Base-by-base conservation (phyloP, 1,139 yeast species). In the Pichia sp. region DNA sequence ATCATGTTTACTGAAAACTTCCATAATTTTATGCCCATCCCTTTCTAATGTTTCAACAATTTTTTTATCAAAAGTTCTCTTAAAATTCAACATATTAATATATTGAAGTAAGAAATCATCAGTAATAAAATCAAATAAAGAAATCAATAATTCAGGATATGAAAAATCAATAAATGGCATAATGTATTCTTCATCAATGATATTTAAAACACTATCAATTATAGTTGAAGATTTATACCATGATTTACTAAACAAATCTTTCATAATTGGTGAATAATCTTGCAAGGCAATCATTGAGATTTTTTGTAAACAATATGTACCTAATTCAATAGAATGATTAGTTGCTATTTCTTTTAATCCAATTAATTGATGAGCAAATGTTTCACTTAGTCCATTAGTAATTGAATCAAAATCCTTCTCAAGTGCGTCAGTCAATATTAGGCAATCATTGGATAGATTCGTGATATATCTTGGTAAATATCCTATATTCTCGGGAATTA, bases 11-110 rank as follows among this genome's bases (percentile, higher is more conserved):
- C 51, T 47, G 30, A 48, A 39, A 20, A 42, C 34, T 20, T 45
- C 43, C 47, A 48, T 72, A 38, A 89, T 72, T 16, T 73, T 66
- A 40, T 80, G 78, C 35, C 84, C 80, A 66, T 92, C 97, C 41
- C 80, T 65, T 40, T 72, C 69, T 16, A 83, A 71, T 51, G 71
- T 68, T 45, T 86, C 81, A 60, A 78, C 75, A 55, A 83, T 72
- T 61, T 82, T 78, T 48, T 71, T 71, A 30, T 72, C 75, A 45
- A 69, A 71, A 40, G 50, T 47, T 37, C 73, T 60, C 26, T 69
- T 65, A 51, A 73, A 71, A 46, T 71, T 74, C 52, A 67, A 67
- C 3, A 76, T 75, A 34, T 68, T 62, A 28, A 77, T 64, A 53
- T 76, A 77, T 4, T 69, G 59, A 23, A 76, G 59, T 45, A 76